These are phyloP conservation scores for Amanita molliuscula DNA, from an alignment of 768 basidiomycete species.

Conservation along the genomic window DNA sequence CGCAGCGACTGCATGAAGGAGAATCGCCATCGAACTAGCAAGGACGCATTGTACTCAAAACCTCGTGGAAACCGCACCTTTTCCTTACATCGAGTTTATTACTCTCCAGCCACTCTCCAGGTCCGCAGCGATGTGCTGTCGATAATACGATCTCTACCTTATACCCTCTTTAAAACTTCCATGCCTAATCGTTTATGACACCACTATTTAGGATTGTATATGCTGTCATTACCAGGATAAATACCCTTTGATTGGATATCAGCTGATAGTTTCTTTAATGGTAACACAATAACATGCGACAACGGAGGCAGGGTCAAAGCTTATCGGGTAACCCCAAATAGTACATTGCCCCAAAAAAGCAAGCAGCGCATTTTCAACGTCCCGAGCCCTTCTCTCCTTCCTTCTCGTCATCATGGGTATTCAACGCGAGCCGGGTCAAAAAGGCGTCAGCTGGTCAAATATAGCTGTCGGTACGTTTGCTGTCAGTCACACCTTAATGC, in stretches of 20 bases:
- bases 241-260: conserved; percentile 5
- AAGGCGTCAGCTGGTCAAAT: conserved; percentile 89
- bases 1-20: conserved; percentile 29
- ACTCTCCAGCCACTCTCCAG: neutral
- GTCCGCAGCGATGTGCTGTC: neutral
- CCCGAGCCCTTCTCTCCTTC: conserved; percentile 14
- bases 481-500: neutral
- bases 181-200: conserved; percentile 1
- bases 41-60: neutral
- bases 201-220: conserved; percentile 1
- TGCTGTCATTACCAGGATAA: conserved; percentile 1
- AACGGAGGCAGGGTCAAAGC: neutral
- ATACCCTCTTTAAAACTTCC: neutral
- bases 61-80: neutral
- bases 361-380: conserved; percentile 8
- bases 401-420: conserved; percentile 52
- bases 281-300: neutral
- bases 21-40: conserved; percentile 12
- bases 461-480: conserved; percentile 79
- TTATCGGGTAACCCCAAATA: neutral
- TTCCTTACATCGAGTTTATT: neutral
- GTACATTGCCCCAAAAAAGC: neutral
- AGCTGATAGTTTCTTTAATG: conserved; percentile 4
- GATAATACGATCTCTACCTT: neutral
- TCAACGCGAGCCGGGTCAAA: conserved; percentile 80